Evolutionary conservation across 495 filamentous ascomycete genomes (phyloP).

Genomic region (Rostrohypoxylon terebratum): DNA sequence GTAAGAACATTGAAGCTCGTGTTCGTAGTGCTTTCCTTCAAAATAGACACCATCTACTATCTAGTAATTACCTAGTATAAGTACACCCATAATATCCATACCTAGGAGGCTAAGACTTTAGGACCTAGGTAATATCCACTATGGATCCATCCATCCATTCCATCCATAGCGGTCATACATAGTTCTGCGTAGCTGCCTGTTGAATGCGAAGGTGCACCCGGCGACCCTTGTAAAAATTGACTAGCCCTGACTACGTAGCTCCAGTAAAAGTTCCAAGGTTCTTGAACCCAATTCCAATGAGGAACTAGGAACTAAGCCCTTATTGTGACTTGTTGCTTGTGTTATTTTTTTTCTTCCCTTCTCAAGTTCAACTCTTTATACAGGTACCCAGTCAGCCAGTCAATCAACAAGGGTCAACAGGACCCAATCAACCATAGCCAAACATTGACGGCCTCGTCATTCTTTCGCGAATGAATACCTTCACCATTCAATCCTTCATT

Average conservation of each 20-base stretch:
- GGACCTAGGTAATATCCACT: no score
- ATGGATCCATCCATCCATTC: no score
- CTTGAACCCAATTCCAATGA: conserved; percentile 28
- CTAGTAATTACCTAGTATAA: no score
- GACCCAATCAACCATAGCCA: conserved; percentile 49
- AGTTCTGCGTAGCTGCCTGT: neutral
- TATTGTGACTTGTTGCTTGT: conserved; percentile 28
- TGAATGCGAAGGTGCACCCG: neutral
- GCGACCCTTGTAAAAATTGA: neutral
- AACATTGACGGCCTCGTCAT: conserved; percentile 51
- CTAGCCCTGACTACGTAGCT: conserved; percentile 34
- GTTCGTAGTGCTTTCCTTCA: no score
- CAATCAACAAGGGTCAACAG: conserved; percentile 19
- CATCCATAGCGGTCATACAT: no score
- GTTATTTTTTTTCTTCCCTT: conserved; percentile 39
- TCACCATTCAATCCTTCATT: conserved; percentile 35
- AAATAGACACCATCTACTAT: no score
- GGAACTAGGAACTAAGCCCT: conserved; percentile 7
- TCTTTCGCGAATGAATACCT: conserved; percentile 44
- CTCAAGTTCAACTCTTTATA: neutral
- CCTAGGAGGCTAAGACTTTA: no score
- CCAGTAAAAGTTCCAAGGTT: conserved; percentile 12
- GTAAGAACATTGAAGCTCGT: no score
- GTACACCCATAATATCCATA: no score
- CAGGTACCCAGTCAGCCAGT: conserved; percentile 30